Evolutionary conservation across 2,329 filamentous ascomycete genomes (phyloP).

Genomic region (Aureobasidium mangrovei): DNA sequence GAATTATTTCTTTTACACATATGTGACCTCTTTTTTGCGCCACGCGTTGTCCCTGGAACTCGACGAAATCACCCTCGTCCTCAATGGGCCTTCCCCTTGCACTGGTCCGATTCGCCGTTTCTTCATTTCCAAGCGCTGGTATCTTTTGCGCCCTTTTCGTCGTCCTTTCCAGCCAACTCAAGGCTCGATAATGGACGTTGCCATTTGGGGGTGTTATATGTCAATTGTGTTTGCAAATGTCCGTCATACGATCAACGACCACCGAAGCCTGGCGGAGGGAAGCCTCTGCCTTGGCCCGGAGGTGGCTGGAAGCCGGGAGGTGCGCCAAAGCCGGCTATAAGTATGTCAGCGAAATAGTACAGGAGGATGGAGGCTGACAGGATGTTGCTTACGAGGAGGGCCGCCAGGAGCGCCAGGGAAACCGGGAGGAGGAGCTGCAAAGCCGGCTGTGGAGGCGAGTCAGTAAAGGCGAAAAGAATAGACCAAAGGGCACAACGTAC

Average conservation of each 20-base stretch:
- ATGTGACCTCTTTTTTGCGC: neutral
- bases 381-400: slow-evolving; percentile 17
- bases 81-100: neutral
- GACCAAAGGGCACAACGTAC: slow-evolving; percentile 7
- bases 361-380: neutral
- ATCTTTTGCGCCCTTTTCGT: neutral
- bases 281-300: slow-evolving; percentile 31
- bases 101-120: neutral
- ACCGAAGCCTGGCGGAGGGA: slow-evolving; percentile 8
- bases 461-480: slow-evolving; percentile 1
- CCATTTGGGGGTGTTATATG: too few species aligned
- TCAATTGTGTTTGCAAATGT: too few species aligned
- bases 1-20: neutral
- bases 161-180: neutral
- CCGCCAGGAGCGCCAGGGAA: slow-evolving; percentile 39
- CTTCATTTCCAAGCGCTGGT: neutral
- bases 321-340: slow-evolving; percentile 17
- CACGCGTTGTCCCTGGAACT: neutral
- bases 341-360: neutral
- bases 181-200: too few species aligned
- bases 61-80: neutral
- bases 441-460: slow-evolving; percentile 14
- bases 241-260: neutral
- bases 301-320: slow-evolving; percentile 31
- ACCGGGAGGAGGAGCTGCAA: slow-evolving; percentile 22